A percentile compares a stretch with the other conserved stretches of the same genome.
Evolutionary conservation across 202 grass and related monocot genomes (phyloP).

Genomic region (Panicum virgatum): DNA sequence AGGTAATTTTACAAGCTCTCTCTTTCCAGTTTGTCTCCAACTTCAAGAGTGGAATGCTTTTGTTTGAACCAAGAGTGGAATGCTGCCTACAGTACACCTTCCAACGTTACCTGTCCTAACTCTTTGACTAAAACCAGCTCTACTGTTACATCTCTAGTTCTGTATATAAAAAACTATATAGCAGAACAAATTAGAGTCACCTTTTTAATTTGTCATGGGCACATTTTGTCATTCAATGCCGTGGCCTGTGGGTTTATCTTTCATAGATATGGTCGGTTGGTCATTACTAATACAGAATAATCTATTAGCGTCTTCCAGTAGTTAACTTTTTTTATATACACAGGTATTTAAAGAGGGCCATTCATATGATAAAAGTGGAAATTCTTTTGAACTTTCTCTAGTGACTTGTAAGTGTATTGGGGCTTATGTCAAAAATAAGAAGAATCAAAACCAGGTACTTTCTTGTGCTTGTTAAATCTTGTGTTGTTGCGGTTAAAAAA

Average conservation of each 20-base stretch:
- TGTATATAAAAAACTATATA: neutral
- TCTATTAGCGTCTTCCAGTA: neutral
- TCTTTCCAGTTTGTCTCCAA: neutral
- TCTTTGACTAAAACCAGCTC: neutral
- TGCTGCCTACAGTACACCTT: neutral
- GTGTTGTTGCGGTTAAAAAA: neutral
- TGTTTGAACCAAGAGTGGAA: neutral
- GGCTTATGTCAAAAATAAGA: conserved; percentile 96
- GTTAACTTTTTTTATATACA: conserved; percentile 19
- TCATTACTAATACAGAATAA: neutral
- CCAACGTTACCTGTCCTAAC: neutral
- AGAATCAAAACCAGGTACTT: conserved; percentile 96
- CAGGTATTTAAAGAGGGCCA: conserved; percentile 92
- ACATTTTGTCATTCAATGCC: neutral
- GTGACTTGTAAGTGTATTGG: conserved; percentile 87
- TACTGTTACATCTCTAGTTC: conserved; percentile 2
- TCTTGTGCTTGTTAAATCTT: neutral
- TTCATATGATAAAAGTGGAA: conserved; percentile 61
- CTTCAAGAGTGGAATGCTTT: too few species aligned
- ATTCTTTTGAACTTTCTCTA: conserved; percentile 79
- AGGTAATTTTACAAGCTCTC: conserved; percentile 62
- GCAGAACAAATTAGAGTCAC: neutral
- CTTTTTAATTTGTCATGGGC: neutral
- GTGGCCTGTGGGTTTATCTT: neutral
- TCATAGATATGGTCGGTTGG: neutral